Evolutionary conservation across 148 eudicot species (phyloP).

Genomic region (Diospyros kaki): DNA sequence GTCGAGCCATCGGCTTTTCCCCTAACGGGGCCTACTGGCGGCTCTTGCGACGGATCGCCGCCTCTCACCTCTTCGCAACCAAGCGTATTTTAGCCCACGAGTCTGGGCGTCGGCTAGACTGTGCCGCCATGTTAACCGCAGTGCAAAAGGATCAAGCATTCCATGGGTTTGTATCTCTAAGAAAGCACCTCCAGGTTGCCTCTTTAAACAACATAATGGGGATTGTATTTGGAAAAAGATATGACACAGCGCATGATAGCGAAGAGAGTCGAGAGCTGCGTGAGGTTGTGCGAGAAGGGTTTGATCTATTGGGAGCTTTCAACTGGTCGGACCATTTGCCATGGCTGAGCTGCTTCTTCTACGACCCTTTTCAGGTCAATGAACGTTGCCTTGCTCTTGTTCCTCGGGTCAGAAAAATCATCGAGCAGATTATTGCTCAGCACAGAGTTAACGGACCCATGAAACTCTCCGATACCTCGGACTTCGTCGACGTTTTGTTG

Average conservation of each 20-base stretch:
- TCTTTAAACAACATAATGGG: constrained; percentile 48
- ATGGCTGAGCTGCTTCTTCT: constrained; percentile 41
- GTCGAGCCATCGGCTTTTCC: constrained; percentile 70
- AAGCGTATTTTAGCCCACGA: constrained; percentile 42
- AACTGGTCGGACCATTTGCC: constrained; percentile 58
- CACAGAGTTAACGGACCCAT: constrained; percentile 8
- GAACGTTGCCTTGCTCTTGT: constrained; percentile 41
- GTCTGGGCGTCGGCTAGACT: constrained; percentile 31
- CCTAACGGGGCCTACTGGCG: constrained; percentile 61
- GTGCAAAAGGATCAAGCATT: constrained; percentile 33
- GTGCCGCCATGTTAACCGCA: constrained; percentile 30
- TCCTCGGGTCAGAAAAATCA: constrained; percentile 40
- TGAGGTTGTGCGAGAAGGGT: constrained; percentile 54
- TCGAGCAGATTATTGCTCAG: constrained; percentile 32
- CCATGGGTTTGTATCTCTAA: constrained; percentile 32
- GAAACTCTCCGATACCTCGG: not conserved
- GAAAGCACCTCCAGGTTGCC: constrained; percentile 46
- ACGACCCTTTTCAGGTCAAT: constrained; percentile 36
- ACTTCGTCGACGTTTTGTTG: constrained; percentile 54
- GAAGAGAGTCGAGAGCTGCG: constrained; percentile 34
- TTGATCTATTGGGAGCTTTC: constrained; percentile 61
- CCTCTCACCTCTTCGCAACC: constrained; percentile 55
- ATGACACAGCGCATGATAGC: constrained; percentile 11
- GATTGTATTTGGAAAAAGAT: constrained; percentile 50
- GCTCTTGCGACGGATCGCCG: constrained; percentile 42